Percentiles rank a stretch among this genome's conserved stretches.
phyloP scores from a whole-genome alignment of 106 monocot genomes.

The Phalaenopsis aphrodite region DNA sequence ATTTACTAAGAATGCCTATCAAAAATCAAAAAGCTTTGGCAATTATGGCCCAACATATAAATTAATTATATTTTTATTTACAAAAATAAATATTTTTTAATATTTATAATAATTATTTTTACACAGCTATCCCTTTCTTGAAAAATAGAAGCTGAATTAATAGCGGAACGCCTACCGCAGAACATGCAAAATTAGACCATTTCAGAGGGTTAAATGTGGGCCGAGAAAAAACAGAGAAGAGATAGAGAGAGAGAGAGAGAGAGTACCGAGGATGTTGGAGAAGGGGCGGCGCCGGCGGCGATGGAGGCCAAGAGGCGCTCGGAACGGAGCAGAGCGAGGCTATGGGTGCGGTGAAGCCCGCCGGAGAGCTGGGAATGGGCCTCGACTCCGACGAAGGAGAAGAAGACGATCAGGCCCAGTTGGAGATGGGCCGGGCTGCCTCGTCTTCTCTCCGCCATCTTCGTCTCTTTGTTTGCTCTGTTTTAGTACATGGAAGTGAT shows the following conservation, averaged over 20 bases:
- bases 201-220: too few relatives aligned
- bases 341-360: background rate
- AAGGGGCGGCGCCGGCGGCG: background rate
- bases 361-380: background rate
- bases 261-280: background rate
- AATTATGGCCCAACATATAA: too few relatives aligned
- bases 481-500: background rate
- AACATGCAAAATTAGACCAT: too few relatives aligned
- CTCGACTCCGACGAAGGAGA: background rate
- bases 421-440: background rate
- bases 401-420: background rate
- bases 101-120: background rate
- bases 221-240: background rate
- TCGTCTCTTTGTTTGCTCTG: background rate
- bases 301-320: constrained; percentile 6
- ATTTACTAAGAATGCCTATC: too few relatives aligned
- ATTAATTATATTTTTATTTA: too few relatives aligned
- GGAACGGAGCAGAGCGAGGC: background rate
- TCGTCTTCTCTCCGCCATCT: background rate
- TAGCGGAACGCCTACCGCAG: background rate
- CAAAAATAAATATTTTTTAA: too few relatives aligned
- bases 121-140: too few relatives aligned
- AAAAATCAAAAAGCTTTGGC: too few relatives aligned
- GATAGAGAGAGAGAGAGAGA: background rate
- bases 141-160: too few relatives aligned